phyloP scores from a whole-genome alignment of 2,329 filamentous ascomycete species.

The Ophiobolus disseminans region DNA sequence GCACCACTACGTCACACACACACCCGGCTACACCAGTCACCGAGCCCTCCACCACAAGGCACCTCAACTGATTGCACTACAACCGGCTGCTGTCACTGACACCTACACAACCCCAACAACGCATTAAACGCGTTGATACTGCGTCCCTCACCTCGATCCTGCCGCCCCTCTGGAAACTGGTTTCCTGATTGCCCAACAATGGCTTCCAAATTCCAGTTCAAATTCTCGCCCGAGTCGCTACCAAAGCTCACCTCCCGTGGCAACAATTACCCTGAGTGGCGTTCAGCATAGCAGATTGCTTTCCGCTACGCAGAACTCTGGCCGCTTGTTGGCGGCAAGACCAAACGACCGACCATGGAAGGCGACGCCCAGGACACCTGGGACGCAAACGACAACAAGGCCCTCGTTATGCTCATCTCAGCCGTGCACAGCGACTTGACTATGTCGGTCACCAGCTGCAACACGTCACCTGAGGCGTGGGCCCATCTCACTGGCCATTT shows the following conservation, averaged over 20 bases:
- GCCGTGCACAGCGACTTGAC: slow-evolving; percentile 5
- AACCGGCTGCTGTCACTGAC: not conserved
- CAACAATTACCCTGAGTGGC: slow-evolving; percentile 6
- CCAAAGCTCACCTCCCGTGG: slow-evolving; percentile 4
- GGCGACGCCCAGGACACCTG: not conserved
- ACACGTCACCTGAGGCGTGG: slow-evolving; percentile 3
- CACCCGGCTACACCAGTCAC: not conserved
- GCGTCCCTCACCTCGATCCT: not conserved
- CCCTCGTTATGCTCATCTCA: slow-evolving; percentile 3
- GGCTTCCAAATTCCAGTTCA: slow-evolving; percentile 5
- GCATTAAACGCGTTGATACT: not conserved
- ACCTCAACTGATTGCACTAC: not conserved
- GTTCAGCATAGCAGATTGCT: slow-evolving; percentile 1
- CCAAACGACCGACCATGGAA: not conserved
- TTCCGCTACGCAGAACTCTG: slow-evolving; percentile 5
- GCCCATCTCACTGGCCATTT: slow-evolving; percentile 1
- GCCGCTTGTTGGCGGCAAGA: slow-evolving; percentile 1
- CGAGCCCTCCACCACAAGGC: not conserved
- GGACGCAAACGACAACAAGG: slow-evolving; percentile 5
- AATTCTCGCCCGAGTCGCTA: not conserved
- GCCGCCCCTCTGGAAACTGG: too few relatives aligned
- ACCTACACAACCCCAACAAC: not conserved
- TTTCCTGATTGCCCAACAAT: not conserved
- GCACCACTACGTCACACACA: not conserved
- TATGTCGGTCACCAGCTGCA: slow-evolving; percentile 3